phyloP scores from a whole-genome alignment of 2,329 filamentous ascomycete species.

The Cephalotrichum gorgonifer region DNA sequence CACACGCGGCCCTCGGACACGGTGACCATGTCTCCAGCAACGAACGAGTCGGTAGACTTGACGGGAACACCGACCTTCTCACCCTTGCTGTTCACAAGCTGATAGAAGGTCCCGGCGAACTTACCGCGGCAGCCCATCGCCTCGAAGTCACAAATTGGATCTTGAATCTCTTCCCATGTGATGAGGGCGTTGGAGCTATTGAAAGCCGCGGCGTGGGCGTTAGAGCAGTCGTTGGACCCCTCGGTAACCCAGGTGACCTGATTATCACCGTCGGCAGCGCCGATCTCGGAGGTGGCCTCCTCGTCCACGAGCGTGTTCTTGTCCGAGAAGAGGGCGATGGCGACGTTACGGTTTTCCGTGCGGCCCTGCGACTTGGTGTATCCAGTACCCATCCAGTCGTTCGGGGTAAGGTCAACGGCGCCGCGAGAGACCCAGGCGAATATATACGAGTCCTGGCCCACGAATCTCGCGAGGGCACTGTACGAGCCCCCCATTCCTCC shows the following conservation, averaged over 20 bases:
- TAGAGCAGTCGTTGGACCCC: conserved; percentile 40
- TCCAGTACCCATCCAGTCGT: conserved; percentile 47
- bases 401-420: conserved; percentile 39
- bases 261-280: conserved; percentile 39
- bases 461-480: conserved; percentile 43
- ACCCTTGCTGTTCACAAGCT: conserved; percentile 41
- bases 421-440: conserved; percentile 54
- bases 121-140: conserved; percentile 50
- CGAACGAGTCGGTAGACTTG: conserved; percentile 40
- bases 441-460: conserved; percentile 41
- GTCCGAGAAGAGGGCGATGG: conserved; percentile 44
- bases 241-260: conserved; percentile 51
- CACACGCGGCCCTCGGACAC: conserved; percentile 47
- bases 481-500: conserved; percentile 56
- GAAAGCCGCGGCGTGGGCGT: conserved; percentile 47
- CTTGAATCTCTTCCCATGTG: conserved; percentile 50
- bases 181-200: conserved; percentile 41
- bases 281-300: conserved; percentile 43
- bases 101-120: conserved; percentile 49
- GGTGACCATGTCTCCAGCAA: conserved; percentile 53
- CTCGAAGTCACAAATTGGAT: conserved; percentile 42
- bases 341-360: conserved; percentile 48
- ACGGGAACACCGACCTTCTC: conserved; percentile 39
- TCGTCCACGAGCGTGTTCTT: conserved; percentile 45
- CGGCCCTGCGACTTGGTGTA: conserved; percentile 42